Conservation (phyloP, 164 flowering plant genomes). For the Hamamelis virginiana region DNA sequence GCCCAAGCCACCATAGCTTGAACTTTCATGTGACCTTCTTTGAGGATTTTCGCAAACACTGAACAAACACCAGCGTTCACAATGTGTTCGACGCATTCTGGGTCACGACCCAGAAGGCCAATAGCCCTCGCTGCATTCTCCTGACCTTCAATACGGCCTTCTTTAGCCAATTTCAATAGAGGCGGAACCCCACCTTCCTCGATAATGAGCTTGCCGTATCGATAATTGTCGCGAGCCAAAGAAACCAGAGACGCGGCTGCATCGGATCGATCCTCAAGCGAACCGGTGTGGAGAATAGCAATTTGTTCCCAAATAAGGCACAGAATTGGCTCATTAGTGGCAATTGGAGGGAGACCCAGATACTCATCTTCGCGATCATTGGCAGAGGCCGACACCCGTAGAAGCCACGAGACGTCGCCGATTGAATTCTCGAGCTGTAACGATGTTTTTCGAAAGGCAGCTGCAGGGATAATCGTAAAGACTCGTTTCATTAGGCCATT, state of each 20-base stretch:
- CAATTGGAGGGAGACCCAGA: constrained; percentile 86
- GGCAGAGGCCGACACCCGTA: constrained; percentile 66
- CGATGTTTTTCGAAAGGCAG: constrained; percentile 61
- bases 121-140: constrained; percentile 76
- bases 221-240: constrained; percentile 72
- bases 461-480: constrained; percentile 79
- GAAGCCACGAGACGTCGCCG: constrained; percentile 86
- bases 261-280: constrained; percentile 59
- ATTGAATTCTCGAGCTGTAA: constrained; percentile 77
- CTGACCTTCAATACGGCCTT: constrained; percentile 71
- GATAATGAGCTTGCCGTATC: constrained; percentile 72
- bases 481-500: constrained; percentile 55
- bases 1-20: constrained; percentile 84
- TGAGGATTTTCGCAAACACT: constrained; percentile 73
- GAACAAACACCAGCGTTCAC: constrained; percentile 72
- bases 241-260: constrained; percentile 80
- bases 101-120: constrained; percentile 72
- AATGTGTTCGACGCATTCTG: constrained; percentile 79
- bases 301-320: constrained; percentile 90
- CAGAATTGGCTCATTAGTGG: constrained; percentile 85
- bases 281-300: constrained; percentile 59
- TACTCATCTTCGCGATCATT: constrained; percentile 61
- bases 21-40: constrained; percentile 78
- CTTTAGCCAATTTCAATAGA: constrained; percentile 65
- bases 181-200: constrained; percentile 83